A percentile compares a stretch with the other conserved stretches of the same genome.
Evolutionary conservation across 2,329 filamentous ascomycete genomes (phyloP).

Genomic region (Gremmenia infestans): DNA sequence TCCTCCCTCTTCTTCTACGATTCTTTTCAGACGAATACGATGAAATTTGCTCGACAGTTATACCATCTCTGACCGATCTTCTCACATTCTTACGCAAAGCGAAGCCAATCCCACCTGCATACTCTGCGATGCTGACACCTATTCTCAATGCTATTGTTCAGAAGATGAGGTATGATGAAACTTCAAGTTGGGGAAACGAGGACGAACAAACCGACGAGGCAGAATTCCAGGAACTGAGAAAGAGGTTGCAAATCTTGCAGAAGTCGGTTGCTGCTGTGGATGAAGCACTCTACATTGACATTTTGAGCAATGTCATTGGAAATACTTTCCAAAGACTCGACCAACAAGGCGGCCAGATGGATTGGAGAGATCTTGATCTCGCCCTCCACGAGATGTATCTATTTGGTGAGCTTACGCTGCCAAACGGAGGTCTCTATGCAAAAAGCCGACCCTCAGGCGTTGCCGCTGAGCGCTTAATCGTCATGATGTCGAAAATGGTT

Average conservation of each 20-base stretch:
- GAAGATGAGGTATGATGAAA: conserved; percentile 98
- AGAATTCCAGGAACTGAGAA: conserved; percentile 91
- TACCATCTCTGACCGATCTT: conserved; percentile 87
- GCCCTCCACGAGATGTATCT: conserved; percentile 93
- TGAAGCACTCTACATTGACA: conserved; percentile 81
- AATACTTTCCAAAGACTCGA: conserved; percentile 79
- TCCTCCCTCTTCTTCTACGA: conserved; percentile 80
- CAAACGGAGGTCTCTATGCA: conserved; percentile 76
- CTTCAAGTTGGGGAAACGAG: conserved; percentile 86
- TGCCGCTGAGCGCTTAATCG: conserved; percentile 75
- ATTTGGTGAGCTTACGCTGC: conserved; percentile 91
- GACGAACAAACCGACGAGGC: conserved; percentile 95
- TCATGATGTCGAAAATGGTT: conserved; percentile 95
- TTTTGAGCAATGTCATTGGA: conserved; percentile 81
- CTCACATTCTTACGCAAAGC: conserved; percentile 86
- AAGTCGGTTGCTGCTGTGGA: conserved; percentile 89
- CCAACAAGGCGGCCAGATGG: conserved; percentile 67
- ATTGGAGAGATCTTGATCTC: conserved; percentile 93
- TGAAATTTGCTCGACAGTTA: conserved; percentile 93
- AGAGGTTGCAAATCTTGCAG: conserved; percentile 83
- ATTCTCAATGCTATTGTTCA: conserved; percentile 87
- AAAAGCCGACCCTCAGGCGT: conserved; percentile 78
- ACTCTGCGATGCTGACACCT: conserved; percentile 76
- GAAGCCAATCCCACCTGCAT: conserved; percentile 65
- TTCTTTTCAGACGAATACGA: conserved; percentile 99